Conservation (phyloP, 1,284 basidiomycete species). For the Melampsora americana region DNA sequence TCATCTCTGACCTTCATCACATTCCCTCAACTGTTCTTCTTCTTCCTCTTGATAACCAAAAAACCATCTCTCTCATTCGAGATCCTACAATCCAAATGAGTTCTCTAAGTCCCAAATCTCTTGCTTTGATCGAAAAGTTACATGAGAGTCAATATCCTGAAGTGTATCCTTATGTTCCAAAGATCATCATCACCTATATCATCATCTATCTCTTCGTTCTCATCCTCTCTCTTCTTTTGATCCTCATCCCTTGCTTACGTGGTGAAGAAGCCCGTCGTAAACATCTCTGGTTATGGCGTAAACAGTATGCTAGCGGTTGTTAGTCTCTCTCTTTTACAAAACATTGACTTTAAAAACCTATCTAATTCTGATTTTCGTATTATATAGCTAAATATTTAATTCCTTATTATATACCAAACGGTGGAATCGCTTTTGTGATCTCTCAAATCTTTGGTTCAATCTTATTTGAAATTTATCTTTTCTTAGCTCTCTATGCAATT, state of each 20-base stretch:
- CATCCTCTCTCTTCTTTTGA: background rate
- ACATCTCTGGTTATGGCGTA: constrained; percentile 9
- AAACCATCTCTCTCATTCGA: too few species aligned
- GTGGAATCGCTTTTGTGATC: constrained; percentile 4
- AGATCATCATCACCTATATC: background rate
- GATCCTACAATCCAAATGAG: too few species aligned
- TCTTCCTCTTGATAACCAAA: too few species aligned
- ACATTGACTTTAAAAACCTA: too few species aligned
- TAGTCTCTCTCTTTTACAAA: background rate
- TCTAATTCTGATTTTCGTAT: background rate
- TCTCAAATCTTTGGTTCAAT: constrained; percentile 8
- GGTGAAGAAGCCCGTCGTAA: background rate
- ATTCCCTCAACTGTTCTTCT: too few species aligned
- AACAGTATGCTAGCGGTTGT: background rate
- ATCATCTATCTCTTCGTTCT: background rate
- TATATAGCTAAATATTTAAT: background rate
- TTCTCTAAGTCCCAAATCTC: too few species aligned
- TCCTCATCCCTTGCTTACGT: background rate
- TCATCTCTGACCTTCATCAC: too few species aligned
- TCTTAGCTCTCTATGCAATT: background rate
- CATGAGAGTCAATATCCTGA: background rate
- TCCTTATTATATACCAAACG: constrained; percentile 2
- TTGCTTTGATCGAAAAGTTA: too few species aligned
- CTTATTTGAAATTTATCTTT: constrained; percentile 1
- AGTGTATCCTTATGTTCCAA: background rate